phyloP scores from a whole-genome alignment of 2,329 filamentous ascomycete genomes.

The Setomelanomma holmii region DNA sequence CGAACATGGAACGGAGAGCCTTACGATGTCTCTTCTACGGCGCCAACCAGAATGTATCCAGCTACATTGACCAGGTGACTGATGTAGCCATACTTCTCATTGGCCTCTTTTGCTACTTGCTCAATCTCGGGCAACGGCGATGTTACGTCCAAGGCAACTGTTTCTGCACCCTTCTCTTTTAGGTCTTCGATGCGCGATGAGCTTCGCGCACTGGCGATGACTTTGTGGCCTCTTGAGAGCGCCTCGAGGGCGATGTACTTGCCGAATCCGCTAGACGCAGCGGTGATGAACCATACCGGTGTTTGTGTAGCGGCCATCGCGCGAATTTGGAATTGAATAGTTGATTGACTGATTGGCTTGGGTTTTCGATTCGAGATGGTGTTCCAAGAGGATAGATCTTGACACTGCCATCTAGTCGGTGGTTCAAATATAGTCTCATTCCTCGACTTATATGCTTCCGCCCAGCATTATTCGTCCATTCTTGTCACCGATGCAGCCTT shows the following conservation, averaged over 20 bases:
- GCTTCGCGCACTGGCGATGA: slow-evolving; percentile 58
- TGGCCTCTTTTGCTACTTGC: slow-evolving; percentile 46
- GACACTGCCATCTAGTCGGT: no score
- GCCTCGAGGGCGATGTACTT: slow-evolving; percentile 53
- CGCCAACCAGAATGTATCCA: slow-evolving; percentile 54
- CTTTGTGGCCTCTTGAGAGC: slow-evolving; percentile 54
- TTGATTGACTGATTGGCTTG: neutral
- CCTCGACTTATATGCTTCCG: no score
- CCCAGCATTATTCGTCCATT: no score
- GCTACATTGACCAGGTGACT: slow-evolving; percentile 59
- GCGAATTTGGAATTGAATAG: no score
- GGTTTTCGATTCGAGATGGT: neutral
- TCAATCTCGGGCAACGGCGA: slow-evolving; percentile 44
- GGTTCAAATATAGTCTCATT: no score
- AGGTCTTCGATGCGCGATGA: slow-evolving; percentile 44
- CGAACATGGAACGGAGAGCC: slow-evolving; percentile 6
- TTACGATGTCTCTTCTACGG: slow-evolving; percentile 55
- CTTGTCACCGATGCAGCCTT: no score
- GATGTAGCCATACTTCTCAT: slow-evolving; percentile 50
- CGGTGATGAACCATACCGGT: slow-evolving; percentile 59
- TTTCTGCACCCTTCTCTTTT: slow-evolving; percentile 45
- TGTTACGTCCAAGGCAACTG: slow-evolving; percentile 53
- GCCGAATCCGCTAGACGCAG: slow-evolving; percentile 58
- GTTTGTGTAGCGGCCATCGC: slow-evolving; percentile 13
- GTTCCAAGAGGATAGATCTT: no score